These are phyloP conservation scores for Pythium rishiriense DNA, from an alignment of 352 stramenopile species.

Conservation along the genomic window DNA sequence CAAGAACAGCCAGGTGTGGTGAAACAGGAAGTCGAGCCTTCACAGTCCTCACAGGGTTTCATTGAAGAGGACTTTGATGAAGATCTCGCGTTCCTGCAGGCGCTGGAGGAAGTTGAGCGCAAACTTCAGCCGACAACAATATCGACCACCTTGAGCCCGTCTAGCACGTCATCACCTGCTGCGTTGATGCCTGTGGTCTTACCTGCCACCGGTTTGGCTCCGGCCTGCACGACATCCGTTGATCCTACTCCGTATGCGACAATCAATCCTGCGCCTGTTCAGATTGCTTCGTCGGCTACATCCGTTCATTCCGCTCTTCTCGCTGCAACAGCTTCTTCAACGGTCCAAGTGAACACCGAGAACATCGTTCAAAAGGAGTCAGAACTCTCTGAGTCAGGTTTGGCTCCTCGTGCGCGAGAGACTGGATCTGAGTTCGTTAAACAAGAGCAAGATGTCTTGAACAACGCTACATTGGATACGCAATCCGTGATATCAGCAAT, in stretches of 20 bases:
- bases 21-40: not conserved
- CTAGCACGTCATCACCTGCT: no score
- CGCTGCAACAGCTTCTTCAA: not conserved
- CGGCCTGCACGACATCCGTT: no score
- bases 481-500: not conserved
- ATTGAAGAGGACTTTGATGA: constrained; percentile 66
- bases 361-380: not conserved
- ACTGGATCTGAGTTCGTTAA: not conserved
- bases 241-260: no score
- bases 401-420: not conserved
- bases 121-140: constrained; percentile 31
- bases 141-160: not conserved
- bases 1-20: not conserved
- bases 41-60: constrained; percentile 39
- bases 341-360: not conserved
- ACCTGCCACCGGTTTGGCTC: no score
- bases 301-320: not conserved
- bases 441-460: not conserved
- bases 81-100: constrained; percentile 63
- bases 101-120: constrained; percentile 64
- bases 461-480: not conserved
- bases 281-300: no score
- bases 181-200: no score
- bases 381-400: not conserved
- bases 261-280: no score